These are phyloP conservation scores for Colletotrichum coccodes DNA, from an alignment of 2,329 filamentous ascomycete species.

Conservation along the genomic window DNA sequence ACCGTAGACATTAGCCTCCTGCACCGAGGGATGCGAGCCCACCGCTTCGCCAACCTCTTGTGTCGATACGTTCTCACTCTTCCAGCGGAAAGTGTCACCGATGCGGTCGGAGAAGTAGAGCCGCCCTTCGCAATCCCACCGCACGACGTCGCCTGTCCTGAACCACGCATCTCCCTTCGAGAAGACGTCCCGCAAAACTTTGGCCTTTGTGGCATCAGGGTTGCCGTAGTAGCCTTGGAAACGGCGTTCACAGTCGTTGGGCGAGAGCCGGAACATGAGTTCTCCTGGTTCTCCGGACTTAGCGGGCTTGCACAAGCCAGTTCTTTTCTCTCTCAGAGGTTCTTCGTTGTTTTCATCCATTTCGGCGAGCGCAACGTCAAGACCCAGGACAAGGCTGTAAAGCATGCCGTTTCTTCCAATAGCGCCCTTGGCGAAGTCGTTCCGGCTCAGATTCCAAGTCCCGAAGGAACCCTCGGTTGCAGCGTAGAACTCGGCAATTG, in stretches of 20 bases:
- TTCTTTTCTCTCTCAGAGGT: conserved; percentile 74
- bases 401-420: conserved; percentile 79
- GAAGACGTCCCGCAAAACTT: conserved; percentile 80
- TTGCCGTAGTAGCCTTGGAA: conserved; percentile 90
- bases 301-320: conserved; percentile 73
- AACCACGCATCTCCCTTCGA: conserved; percentile 83
- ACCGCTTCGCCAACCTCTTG: conserved; percentile 83
- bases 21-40: conserved; percentile 71
- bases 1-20: conserved; percentile 89
- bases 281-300: conserved; percentile 76
- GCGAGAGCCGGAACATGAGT: conserved; percentile 76
- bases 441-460: conserved; percentile 78
- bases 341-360: conserved; percentile 77
- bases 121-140: conserved; percentile 75
- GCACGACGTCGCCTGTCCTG: conserved; percentile 83
- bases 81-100: conserved; percentile 83
- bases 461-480: conserved; percentile 78
- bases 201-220: conserved; percentile 73
- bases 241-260: conserved; percentile 67
- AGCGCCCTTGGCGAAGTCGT: conserved; percentile 79
- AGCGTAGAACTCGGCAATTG: conserved; percentile 84
- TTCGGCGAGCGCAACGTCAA: conserved; percentile 67
- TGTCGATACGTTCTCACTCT: conserved; percentile 85
- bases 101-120: conserved; percentile 86
- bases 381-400: conserved; percentile 62